A percentile compares a stretch with the other conserved stretches of the same genome.
phyloP scores from a whole-genome alignment of 2,329 filamentous ascomycete genomes.

The Incumbomyces lentus region DNA sequence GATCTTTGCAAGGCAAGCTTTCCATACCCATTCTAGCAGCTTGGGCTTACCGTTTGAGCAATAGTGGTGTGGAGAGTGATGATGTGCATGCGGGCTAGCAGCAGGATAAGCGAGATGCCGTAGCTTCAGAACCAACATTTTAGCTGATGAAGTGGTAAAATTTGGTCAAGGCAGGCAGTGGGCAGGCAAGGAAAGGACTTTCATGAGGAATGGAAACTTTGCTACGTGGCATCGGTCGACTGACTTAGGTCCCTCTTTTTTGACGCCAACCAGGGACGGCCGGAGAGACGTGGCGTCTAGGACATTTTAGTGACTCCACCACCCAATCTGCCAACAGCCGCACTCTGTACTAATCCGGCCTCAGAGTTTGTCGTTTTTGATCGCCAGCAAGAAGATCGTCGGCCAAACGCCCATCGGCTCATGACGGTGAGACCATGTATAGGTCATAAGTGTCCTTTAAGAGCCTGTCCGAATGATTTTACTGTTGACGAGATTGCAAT shows the following conservation, averaged over 20 bases:
- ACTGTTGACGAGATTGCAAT: too few species aligned
- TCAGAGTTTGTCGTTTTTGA: too few species aligned
- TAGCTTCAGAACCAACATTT: not conserved
- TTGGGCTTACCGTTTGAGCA: conserved; percentile 11
- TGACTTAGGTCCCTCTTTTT: not conserved
- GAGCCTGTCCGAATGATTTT: too few species aligned
- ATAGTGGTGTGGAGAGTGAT: conserved; percentile 12
- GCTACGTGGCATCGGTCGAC: conserved; percentile 12
- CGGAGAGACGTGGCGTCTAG: not conserved
- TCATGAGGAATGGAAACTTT: conserved; percentile 5
- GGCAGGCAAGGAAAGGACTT: conserved; percentile 4
- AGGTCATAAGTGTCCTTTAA: too few species aligned
- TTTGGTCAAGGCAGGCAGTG: not conserved
- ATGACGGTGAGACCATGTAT: too few species aligned
- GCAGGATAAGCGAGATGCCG: not conserved
- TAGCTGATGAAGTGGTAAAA: not conserved
- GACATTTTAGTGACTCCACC: not conserved
- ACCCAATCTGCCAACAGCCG: not conserved
- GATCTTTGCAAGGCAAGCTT: conserved; percentile 9
- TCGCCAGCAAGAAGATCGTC: too few species aligned
- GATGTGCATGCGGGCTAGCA: conserved; percentile 5
- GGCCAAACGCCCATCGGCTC: too few species aligned
- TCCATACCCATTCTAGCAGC: conserved; percentile 8
- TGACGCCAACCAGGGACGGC: not conserved
- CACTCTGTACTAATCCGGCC: too few species aligned